phyloP scores from a whole-genome alignment of 202 grass and related monocot species.

The Saccharum hybrid region DNA sequence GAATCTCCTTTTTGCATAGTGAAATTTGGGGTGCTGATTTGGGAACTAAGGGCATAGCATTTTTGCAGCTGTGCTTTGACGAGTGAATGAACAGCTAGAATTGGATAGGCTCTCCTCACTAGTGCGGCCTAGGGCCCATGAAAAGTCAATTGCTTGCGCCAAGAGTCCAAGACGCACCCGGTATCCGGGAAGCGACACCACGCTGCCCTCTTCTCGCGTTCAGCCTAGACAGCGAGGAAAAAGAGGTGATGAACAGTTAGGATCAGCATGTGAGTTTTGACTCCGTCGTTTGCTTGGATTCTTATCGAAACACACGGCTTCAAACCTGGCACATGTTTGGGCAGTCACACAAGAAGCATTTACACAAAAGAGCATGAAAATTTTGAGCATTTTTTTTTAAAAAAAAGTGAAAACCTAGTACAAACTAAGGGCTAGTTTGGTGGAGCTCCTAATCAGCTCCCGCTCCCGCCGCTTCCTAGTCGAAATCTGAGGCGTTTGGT shows the following conservation, averaged over 20 bases:
- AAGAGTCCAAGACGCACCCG: conserved; percentile 12
- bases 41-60: too few relatives aligned
- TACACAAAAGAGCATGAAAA: not conserved
- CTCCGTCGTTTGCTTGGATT: not conserved
- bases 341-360: not conserved
- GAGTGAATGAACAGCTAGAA: not conserved
- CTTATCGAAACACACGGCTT: not conserved
- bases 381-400: not conserved
- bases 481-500: too few relatives aligned
- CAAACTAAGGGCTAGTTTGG: too few relatives aligned
- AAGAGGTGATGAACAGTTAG: not conserved
- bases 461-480: too few relatives aligned
- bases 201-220: not conserved
- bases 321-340: not conserved
- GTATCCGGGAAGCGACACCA: not conserved
- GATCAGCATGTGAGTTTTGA: conserved; percentile 27
- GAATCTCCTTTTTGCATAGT: too few relatives aligned
- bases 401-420: not conserved
- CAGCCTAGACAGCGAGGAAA: not conserved
- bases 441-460: too few relatives aligned
- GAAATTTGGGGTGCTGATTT: too few relatives aligned
- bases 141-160: conserved; percentile 37
- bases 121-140: not conserved
- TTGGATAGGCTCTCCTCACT: not conserved
- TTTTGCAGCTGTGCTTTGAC: conserved; percentile 6